Evolutionary conservation across 2,329 filamentous ascomycete species (phyloP).

Genomic region (Trichoderma pleuroti): DNA sequence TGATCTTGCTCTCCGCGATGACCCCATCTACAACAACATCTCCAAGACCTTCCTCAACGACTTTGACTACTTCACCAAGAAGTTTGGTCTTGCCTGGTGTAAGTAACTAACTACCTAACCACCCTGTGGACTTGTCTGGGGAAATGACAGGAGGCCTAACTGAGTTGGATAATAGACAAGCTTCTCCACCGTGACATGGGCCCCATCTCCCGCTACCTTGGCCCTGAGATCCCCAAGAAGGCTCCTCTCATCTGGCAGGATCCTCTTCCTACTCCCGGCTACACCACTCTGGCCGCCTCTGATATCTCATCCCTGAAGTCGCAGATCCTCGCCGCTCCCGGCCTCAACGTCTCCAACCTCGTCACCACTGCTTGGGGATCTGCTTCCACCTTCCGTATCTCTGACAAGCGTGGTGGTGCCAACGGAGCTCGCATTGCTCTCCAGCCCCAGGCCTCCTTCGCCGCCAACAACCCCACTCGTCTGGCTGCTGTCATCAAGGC

Average conservation of each 20-base stretch:
- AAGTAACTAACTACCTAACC: background rate
- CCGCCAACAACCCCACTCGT: constrained; percentile 67
- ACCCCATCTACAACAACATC: constrained; percentile 72
- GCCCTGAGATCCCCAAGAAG: constrained; percentile 68
- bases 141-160: background rate
- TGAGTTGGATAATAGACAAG: constrained; percentile 44
- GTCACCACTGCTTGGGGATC: constrained; percentile 65
- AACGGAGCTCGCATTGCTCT: constrained; percentile 76
- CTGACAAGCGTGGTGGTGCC: constrained; percentile 77
- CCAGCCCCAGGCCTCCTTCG: constrained; percentile 66
- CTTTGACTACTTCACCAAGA: constrained; percentile 63
- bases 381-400: constrained; percentile 66
- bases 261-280: constrained; percentile 57
- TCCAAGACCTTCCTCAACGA: constrained; percentile 64
- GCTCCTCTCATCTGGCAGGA: constrained; percentile 66
- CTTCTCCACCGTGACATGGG: constrained; percentile 76
- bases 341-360: constrained; percentile 57
- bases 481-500: constrained; percentile 57
- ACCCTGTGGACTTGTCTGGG: background rate
- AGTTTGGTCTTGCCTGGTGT: constrained; percentile 71
- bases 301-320: constrained; percentile 65
- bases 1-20: constrained; percentile 67
- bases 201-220: constrained; percentile 65
- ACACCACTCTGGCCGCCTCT: constrained; percentile 54
- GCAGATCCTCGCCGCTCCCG: constrained; percentile 55